Conservation (phyloP, 2,329 filamentous ascomycete genomes). For the Xylaria sp. region DNA sequence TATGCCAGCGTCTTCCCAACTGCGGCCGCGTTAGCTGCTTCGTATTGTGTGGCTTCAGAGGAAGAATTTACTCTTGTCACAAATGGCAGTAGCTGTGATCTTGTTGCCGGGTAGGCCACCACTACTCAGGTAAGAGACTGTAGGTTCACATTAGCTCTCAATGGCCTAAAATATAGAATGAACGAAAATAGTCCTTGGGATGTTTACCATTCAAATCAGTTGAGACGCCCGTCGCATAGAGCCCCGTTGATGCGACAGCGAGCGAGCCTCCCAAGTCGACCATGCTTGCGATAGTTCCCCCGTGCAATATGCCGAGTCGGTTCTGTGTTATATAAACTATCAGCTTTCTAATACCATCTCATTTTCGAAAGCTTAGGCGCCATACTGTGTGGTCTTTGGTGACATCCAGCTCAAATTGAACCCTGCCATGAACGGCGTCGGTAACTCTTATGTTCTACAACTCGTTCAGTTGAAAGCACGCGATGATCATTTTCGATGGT, state of each 20-base stretch:
- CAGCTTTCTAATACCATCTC: background rate
- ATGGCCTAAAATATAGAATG: background rate
- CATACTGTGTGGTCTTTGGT: constrained; percentile 77
- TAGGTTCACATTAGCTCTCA: constrained; percentile 20
- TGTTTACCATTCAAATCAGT: constrained; percentile 69
- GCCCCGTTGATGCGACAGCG: constrained; percentile 71
- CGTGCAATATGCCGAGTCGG: constrained; percentile 78
- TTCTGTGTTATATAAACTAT: constrained; percentile 62
- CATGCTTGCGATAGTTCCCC: constrained; percentile 81
- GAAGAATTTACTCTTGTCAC: constrained; percentile 66
- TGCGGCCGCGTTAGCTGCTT: constrained; percentile 44
- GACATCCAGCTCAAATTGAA: constrained; percentile 81
- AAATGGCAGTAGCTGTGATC: constrained; percentile 65
- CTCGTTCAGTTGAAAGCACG: constrained; percentile 19
- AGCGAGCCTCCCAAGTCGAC: constrained; percentile 73
- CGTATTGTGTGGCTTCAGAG: too few relatives aligned
- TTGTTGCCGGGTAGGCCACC: constrained; percentile 68
- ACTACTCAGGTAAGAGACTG: constrained; percentile 71
- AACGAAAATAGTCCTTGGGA: background rate
- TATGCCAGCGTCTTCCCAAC: constrained; percentile 73
- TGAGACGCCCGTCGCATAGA: constrained; percentile 71
- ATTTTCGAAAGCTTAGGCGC: background rate
- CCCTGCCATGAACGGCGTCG: constrained; percentile 70
- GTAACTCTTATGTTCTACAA: constrained; percentile 70
- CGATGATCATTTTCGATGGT: background rate